Percentiles rank a stretch among this genome's conserved stretches.
phyloP scores from a whole-genome alignment of 306 rosid species.

The Hippophae tibetana region DNA sequence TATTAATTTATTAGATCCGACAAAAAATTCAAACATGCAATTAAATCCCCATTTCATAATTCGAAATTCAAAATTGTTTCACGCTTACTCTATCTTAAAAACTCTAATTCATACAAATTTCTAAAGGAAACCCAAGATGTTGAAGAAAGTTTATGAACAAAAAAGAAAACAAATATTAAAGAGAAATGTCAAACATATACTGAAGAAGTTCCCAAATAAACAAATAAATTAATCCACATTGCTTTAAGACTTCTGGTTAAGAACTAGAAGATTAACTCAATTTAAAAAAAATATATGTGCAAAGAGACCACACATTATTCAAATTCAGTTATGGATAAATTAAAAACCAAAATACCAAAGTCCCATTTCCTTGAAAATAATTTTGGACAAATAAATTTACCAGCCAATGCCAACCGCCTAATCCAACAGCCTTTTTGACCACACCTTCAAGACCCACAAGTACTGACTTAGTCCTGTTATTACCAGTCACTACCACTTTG shows the following conservation, averaged over 20 bases:
- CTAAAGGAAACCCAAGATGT: neutral
- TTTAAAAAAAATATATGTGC: constrained; percentile 14
- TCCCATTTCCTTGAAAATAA: constrained; percentile 4
- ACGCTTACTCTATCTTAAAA: neutral
- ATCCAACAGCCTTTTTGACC: constrained; percentile 93
- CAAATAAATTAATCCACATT: constrained; percentile 29
- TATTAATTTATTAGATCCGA: constrained; percentile 56
- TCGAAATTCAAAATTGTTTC: neutral
- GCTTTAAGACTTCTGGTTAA: constrained; percentile 8
- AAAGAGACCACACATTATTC: constrained; percentile 1
- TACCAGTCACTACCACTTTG: constrained; percentile 94
- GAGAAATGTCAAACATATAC: neutral
- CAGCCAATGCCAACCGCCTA: constrained; percentile 99
- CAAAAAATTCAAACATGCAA: constrained; percentile 46
- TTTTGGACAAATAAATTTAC: constrained; percentile 33
- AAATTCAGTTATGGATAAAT: neutral
- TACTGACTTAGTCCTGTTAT: constrained; percentile 94
- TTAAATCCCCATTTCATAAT: constrained; percentile 15
- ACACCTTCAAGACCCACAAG: constrained; percentile 97
- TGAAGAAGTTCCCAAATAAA: neutral
- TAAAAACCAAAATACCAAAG: constrained; percentile 6
- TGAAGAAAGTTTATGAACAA: neutral
- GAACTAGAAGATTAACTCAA: constrained; percentile 1
- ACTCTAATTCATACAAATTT: constrained; percentile 11
- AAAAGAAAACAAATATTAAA: constrained; percentile 3